Evolutionary conservation across 345 rosid genomes (phyloP), one percentile per base, ranked within the genome.

Genomic region (Fremontodendron californicum): DNA sequence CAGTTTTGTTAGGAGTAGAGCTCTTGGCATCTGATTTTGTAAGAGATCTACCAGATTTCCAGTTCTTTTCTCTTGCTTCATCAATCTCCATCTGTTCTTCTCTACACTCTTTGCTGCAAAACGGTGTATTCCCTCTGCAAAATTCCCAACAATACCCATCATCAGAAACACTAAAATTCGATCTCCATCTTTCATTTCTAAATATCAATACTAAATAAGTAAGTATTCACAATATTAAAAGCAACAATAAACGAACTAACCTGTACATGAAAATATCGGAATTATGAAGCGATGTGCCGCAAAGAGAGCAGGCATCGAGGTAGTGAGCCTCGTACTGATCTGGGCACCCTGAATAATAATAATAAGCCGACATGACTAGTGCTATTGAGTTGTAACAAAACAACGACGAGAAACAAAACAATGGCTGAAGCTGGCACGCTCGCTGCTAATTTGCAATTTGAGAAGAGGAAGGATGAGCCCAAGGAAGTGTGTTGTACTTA

Each of bases 201-300:
- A 25, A n/a, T n/a, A 5, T 19, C 45, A 18, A 37, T 18, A 9
- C 16, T 12, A 45, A n/a, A n/a, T n/a, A n/a, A n/a, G n/a, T n/a
- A n/a, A n/a, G n/a, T n/a, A n/a, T n/a, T n/a, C n/a, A 49, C 49
- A 2, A 25, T n/a, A 19, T 7, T 1, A 62, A 31, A 74, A 23
- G 33, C 13, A 33, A 5, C 0, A 54, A 2, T 25, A 23, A 3
- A 13, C 0, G n/a, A 80, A 42, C 82, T 55, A 68, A 90, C 98
- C 97, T 89, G 89, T 94, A 94, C 98, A 92, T 94, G 90, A 87
- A 94, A 78, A 94, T 92, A 67, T 94, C 93, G 10, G 91, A 78
- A 81, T 94, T 85, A 49, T 46, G 88, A 3, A 94, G 90, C 0
- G 88, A 85, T 82, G 88, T 90, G 62, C 81, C 77, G 77, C 98